Base-by-base conservation (phyloP, 1,284 basidiomycete genomes). In the Macrocystidia cucumis region DNA sequence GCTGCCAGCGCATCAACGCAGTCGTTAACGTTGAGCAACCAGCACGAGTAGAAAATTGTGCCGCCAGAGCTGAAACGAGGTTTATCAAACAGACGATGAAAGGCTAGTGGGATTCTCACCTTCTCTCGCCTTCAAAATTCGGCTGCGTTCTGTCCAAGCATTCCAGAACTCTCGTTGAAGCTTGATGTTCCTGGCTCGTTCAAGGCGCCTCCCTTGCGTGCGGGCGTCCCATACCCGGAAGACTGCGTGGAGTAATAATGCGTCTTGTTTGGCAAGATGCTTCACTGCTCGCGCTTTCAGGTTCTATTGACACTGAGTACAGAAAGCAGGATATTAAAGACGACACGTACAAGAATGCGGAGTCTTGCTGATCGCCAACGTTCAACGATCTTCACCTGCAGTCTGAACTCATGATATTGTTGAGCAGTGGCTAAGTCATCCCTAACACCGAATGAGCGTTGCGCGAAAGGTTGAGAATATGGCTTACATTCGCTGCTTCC, bases 141-240 rank as follows among this genome's bases (percentile, higher is more conserved):
- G 59, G 33, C 80, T 45, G 18, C 61, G 65, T 35, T 54, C 54
- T 42, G 58, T 65, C 86, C 84, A 88, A 17, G 63, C 50, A 7
- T 50, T 47, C 66, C 72, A 78, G 1, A 62, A 59, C 30, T 57
- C 54, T 45, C 65, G 69, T 23, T 74, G 37, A 7, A 75, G 44
- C 17, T 72, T 66, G 9, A 61, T 44, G 3, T 60, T 55, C 40
- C 64, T 67, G 18, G 80, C 71, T 29, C 73, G 67, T 43, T 74
- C 71, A 7, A 87, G 63, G 14, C 78, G 64, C 34, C 60, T 62
- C 12, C 79, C 80, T 11, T 78, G 71, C 51, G 81, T 79, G 31
- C 74, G 74, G 18, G 81, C 78, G 47, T 74, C 77, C 84, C 86
- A 86, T 12, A 87, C 73, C 32, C 78, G 67, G 45, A 72, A 57